Base-by-base conservation (phyloP, 257 asterid species). In the Solanum lycopersicoides region DNA sequence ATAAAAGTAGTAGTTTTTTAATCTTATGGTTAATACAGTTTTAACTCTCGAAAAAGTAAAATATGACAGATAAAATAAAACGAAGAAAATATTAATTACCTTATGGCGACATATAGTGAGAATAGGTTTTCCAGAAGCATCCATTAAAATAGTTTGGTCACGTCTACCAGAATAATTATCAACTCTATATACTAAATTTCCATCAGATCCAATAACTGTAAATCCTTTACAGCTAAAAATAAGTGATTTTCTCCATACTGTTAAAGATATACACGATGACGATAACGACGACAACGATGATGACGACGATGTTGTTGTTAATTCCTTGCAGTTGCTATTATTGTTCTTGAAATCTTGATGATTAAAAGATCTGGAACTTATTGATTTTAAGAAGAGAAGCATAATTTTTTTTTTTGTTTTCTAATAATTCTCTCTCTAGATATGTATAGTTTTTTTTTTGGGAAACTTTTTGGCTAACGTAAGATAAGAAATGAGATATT, bases 201-300 rank as follows among this genome's bases (percentile, higher is more conserved):
- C 98, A 68, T 91, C 92, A 9, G 95, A 85, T 32, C 88, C 95
- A 25, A 95, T 87, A 7, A 94, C 98, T 11, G 98, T 92, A 94
- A 94, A 95, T 8, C 98, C 98, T 63, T 88, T 89, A 86, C 98
- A 94, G 92, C 90, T 89, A 42, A 92, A 89, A 16, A 94, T 59
- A 21, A 94, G 97, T 42, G 98, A 95, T 91, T 94, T 95, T 79
- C 94, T 93, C 98, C 98, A 94, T 79, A 94, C 96, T 25, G 98
- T 95, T 18, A 95, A 86, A 42, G 86, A 90, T 83, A 89, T 91
- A 84, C 89, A 89, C 20, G 87, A 12, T 13, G 75, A 12, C 4
- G 87, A 59, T 0, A 59, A 5, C 3, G 20, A 35, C 3, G 20
- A 6, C 4, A 37, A 28, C 2, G 75, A 66, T 1, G 71, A 63